These are phyloP conservation scores for Lactarius tabidus DNA, from an alignment of 768 basidiomycete species.

Conservation along the genomic window DNA sequence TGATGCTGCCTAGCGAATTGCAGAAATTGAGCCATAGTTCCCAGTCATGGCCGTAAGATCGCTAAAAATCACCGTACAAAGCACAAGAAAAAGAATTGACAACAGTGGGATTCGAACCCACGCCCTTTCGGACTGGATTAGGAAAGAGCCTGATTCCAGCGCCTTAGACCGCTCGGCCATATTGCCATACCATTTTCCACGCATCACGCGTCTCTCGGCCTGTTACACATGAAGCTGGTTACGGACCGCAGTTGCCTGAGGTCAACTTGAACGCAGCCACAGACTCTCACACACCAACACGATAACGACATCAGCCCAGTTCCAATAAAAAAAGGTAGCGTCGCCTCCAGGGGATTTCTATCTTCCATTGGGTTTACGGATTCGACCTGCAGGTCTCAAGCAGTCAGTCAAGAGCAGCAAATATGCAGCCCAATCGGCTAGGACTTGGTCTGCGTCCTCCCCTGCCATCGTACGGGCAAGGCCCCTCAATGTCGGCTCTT, in stretches of 20 bases:
- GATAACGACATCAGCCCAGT: background rate
- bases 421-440: constrained; percentile 68
- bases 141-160: constrained; percentile 25
- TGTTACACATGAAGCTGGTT: background rate
- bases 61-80: too few relatives aligned
- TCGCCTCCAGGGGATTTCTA: background rate
- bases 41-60: too few relatives aligned
- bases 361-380: background rate
- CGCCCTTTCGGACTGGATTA: constrained; percentile 38
- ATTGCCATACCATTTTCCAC: constrained; percentile 13
- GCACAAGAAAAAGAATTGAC: constrained; percentile 22
- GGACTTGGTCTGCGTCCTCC: constrained; percentile 85
- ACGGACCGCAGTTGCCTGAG: background rate
- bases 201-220: background rate
- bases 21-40: too few relatives aligned
- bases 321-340: background rate
- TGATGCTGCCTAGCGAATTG: too few relatives aligned
- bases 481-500: constrained; percentile 87
- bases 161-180: constrained; percentile 30
- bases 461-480: constrained; percentile 84
- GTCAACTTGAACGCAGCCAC: background rate
- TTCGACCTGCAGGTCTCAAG: background rate
- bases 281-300: background rate
- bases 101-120: constrained; percentile 50
- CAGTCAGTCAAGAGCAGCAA: constrained; percentile 5